These are phyloP conservation scores for Malus fusca DNA, from an alignment of 306 rosid genomes.

Conservation along the genomic window DNA sequence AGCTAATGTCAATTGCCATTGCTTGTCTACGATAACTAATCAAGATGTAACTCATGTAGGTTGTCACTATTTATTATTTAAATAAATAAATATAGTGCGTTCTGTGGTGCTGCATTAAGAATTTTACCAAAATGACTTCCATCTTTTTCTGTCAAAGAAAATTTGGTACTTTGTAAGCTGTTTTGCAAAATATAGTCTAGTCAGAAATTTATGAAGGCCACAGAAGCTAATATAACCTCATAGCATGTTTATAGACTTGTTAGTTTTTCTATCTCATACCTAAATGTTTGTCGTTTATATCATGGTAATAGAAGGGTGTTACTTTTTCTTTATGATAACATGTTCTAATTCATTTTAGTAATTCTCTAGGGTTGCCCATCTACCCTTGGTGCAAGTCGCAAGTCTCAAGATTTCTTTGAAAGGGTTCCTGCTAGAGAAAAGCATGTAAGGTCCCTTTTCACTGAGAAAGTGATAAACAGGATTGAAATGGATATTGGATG, in stretches of 20 bases:
- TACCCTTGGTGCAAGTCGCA: slow-evolving; percentile 93
- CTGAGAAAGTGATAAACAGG: slow-evolving; percentile 65
- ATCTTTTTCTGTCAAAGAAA: background rate
- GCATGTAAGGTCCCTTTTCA: slow-evolving; percentile 62
- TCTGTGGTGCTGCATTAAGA: background rate
- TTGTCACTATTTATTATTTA: background rate
- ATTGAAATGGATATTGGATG: slow-evolving; percentile 89
- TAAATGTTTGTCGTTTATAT: background rate
- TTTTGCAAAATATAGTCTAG: background rate
- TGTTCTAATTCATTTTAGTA: slow-evolving; percentile 12
- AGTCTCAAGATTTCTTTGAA: slow-evolving; percentile 92
- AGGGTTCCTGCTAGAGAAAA: slow-evolving; percentile 93
- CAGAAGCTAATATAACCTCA: background rate
- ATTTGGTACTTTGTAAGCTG: background rate
- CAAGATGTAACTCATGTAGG: background rate
- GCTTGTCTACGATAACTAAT: background rate
- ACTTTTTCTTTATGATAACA: slow-evolving; percentile 15
- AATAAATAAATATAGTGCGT: too few species aligned
- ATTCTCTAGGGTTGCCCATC: slow-evolving; percentile 84
- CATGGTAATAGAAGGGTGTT: background rate
- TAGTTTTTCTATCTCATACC: background rate
- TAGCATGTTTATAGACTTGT: background rate
- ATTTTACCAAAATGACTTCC: background rate
- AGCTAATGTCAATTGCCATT: background rate
- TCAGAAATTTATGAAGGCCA: background rate